These are phyloP conservation scores for Boletus rubroflammeus DNA, from an alignment of 768 basidiomycete species.

Conservation along the genomic window DNA sequence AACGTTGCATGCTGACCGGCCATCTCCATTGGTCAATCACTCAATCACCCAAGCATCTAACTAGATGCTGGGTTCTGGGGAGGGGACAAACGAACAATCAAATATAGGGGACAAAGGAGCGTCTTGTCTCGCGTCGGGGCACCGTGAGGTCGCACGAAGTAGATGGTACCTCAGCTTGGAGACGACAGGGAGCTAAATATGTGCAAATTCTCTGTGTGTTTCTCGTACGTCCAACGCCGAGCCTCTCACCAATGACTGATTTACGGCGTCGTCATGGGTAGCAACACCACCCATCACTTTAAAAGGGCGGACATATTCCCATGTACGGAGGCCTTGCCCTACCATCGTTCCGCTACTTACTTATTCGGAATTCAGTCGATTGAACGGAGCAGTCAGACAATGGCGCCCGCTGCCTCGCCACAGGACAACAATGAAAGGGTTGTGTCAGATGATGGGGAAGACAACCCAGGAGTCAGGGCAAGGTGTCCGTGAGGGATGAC, in stretches of 20 bases:
- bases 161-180: not conserved
- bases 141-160: conserved; percentile 9
- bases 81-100: conserved; percentile 3
- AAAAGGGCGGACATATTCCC: conserved; percentile 11
- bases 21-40: conserved; percentile 4
- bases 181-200: conserved; percentile 8
- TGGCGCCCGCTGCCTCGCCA: not conserved
- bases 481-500: not conserved
- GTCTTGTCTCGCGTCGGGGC: not conserved
- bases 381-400: not conserved
- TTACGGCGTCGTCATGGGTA: conserved; percentile 14
- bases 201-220: conserved; percentile 11
- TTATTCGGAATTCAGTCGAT: not conserved
- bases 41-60: not conserved
- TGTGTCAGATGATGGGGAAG: conserved; percentile 7
- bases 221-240: conserved; percentile 1
- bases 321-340: not conserved
- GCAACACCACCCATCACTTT: not conserved
- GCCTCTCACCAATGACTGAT: conserved; percentile 2
- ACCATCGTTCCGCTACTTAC: not conserved
- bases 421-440: conserved; percentile 3
- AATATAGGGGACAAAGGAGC: not conserved
- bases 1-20: not conserved
- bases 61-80: conserved; percentile 5
- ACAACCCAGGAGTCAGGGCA: conserved; percentile 19